phyloP scores from a whole-genome alignment of 805 yeast genomes.

The Scheffersomyces lignosus region DNA sequence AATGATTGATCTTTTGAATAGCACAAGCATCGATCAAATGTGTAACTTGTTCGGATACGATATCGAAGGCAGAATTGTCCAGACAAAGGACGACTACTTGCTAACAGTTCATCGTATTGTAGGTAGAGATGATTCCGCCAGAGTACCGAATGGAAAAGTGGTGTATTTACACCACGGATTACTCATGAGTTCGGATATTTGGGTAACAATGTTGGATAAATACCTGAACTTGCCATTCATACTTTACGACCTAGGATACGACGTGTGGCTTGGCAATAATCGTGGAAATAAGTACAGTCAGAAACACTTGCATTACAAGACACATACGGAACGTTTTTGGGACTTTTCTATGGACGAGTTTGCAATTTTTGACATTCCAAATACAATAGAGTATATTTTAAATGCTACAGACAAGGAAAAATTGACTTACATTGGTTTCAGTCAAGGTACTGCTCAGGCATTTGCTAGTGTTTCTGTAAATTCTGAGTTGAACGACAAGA shows the following conservation, averaged over 20 bases:
- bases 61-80: slow-evolving; percentile 74
- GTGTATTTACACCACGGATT: slow-evolving; percentile 91
- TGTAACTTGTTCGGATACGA: slow-evolving; percentile 66
- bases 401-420: slow-evolving; percentile 38
- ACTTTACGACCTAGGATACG: slow-evolving; percentile 80
- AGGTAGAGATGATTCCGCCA: slow-evolving; percentile 21
- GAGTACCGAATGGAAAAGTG: slow-evolving; percentile 37
- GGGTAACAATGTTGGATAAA: slow-evolving; percentile 53
- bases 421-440: slow-evolving; percentile 80
- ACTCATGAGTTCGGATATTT: slow-evolving; percentile 80
- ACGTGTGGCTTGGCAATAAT: slow-evolving; percentile 93
- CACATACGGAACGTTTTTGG: slow-evolving; percentile 65
- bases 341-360: slow-evolving; percentile 89
- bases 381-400: slow-evolving; percentile 72
- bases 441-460: slow-evolving; percentile 94
- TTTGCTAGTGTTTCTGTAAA: slow-evolving; percentile 76
- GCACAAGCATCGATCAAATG: slow-evolving; percentile 61
- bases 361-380: slow-evolving; percentile 88
- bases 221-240: slow-evolving; percentile 62
- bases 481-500: slow-evolving; percentile 57
- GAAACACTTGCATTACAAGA: slow-evolving; percentile 55
- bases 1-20: slow-evolving; percentile 43
- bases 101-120: slow-evolving; percentile 70
- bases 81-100: slow-evolving; percentile 74
- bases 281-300: slow-evolving; percentile 91